Evolutionary conservation across 2,329 filamentous ascomycete species (phyloP), one percentile per base, ranked within the genome.

Genomic region (Pezicula radicicola): DNA sequence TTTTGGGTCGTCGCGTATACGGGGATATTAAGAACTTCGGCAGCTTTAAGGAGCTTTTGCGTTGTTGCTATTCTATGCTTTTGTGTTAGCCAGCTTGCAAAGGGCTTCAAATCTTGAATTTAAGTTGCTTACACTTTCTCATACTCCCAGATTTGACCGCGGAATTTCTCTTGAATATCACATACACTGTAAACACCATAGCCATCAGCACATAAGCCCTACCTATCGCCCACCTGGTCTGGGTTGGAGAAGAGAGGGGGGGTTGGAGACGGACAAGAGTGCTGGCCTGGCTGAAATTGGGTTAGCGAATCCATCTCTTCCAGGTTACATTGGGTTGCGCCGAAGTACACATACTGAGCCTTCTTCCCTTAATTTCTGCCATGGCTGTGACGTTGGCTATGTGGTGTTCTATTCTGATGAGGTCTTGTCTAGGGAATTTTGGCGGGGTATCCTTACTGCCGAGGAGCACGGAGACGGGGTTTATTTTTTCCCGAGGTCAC

Each of bases 131-230:
- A 89, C 85, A 97, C 80, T 68, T 88, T 91, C 57, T 89, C 82
- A 66, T 92, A 97, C 66, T 95, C 86, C 72, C 87, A 82, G 63
- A 97, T 96, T 51, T 85, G 87, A 8, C 77, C 76, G 55, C 90
- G 83, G 73, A 97, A 97, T 70, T 91, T 95, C 61, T 97, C 93
- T 74, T 97, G 93, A 57, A 97, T 78, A 66, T 97, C 93, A 74
- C 93, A 97, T 67, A 97, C 83, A 65, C 92, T 97, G 46, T 27
- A 21, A 21, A 5, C 21, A 9, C 28, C 18, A 10, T 15, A 41
- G 36, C 42, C 30, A 51, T 37, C 6, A 18, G 13, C n/a, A 21
- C 42, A 51, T 16, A 50, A 41, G 48, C 18, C 25, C 46, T 37
- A 7, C 40, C 10, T 18, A n/a, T 18, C 18, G 25, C 7, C 37